phyloP scores from a whole-genome alignment of 2,329 filamentous ascomycete genomes.

The Dryadomyces quercivorus region DNA sequence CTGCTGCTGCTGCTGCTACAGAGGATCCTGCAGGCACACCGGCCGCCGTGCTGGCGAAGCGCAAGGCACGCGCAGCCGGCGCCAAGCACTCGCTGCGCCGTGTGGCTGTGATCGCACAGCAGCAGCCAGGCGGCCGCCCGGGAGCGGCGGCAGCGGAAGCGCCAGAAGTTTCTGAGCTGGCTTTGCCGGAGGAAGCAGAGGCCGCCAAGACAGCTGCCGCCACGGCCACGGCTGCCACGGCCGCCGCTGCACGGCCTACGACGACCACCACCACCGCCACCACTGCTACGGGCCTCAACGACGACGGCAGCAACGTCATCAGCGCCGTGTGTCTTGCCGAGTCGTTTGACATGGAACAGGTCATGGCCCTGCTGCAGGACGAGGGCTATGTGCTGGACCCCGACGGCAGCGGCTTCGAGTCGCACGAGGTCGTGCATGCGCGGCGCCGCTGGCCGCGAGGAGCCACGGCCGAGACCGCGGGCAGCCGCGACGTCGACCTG shows the following conservation, averaged over 20 bases:
- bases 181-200: too few species aligned
- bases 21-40: neutral
- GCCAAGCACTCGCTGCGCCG: slow-evolving; percentile 62
- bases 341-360: slow-evolving; percentile 50
- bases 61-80: slow-evolving; percentile 10
- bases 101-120: slow-evolving; percentile 77
- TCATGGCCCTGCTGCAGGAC: slow-evolving; percentile 41
- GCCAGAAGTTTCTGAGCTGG: neutral
- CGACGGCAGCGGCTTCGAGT: slow-evolving; percentile 47
- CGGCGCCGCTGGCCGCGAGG: slow-evolving; percentile 22
- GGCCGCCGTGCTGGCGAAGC: slow-evolving; percentile 7
- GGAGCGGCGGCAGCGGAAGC: neutral
- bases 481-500: slow-evolving; percentile 59
- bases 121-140: slow-evolving; percentile 28
- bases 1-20: too few species aligned
- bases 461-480: neutral
- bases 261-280: slow-evolving; percentile 12
- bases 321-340: slow-evolving; percentile 51
- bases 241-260: neutral
- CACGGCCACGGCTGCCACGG: neutral
- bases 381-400: slow-evolving; percentile 52
- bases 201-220: neutral
- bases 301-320: slow-evolving; percentile 31
- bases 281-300: slow-evolving; percentile 4
- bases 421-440: slow-evolving; percentile 51